Evolutionary conservation across 148 eudicot genomes (phyloP), one percentile per base, ranked within the genome.

Genomic region (Fagopyrum homotropicum): DNA sequence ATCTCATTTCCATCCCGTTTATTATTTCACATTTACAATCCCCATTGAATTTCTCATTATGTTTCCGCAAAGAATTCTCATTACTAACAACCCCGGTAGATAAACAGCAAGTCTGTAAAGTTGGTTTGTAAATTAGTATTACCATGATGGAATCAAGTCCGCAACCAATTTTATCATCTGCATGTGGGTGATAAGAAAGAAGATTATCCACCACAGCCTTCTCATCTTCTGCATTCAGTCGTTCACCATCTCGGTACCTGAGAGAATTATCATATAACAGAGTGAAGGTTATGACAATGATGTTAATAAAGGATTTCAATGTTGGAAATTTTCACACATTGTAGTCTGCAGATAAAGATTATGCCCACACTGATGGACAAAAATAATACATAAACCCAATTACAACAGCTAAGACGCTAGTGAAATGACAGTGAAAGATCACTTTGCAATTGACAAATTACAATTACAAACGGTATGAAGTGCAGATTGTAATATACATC

Each of bases 91-190:
- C 57, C n/a, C n/a, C 19, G 26, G 26, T 22, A 22, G 26, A n/a
- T 55, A 0, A 55, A 17, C 60, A 57, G 6, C 2, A 8, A 61
- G 68, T 29, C 12, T 35, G 40, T 35, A 49, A 49, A 15, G 1
- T 35, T 43, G 45, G 46, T 22, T 60, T 26, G 66, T 2, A 17
- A 60, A 60, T 60, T 14, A 60, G 52, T 54, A 83, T 86, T 60
- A 93, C 98, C 93, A 93, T 89, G 61, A 93, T 88, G 40, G 87
- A 89, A 83, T 86, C 71, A 75, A 91, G 72, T 57, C 97, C 97
- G 76, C 90, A 87, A 35, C 95, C 98, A 86, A 93, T 84, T 82
- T 91, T 93, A 82, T 89, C 98, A 79, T 79, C 86, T 55, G 88
- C 80, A 54, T 80, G 84, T 40, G 94, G 94, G 82, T 93, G 97